Evolutionary conservation across 2,329 filamentous ascomycete species (phyloP), one percentile per base, ranked within the genome.

Genomic region (Colletotrichum lindemuthianum): DNA sequence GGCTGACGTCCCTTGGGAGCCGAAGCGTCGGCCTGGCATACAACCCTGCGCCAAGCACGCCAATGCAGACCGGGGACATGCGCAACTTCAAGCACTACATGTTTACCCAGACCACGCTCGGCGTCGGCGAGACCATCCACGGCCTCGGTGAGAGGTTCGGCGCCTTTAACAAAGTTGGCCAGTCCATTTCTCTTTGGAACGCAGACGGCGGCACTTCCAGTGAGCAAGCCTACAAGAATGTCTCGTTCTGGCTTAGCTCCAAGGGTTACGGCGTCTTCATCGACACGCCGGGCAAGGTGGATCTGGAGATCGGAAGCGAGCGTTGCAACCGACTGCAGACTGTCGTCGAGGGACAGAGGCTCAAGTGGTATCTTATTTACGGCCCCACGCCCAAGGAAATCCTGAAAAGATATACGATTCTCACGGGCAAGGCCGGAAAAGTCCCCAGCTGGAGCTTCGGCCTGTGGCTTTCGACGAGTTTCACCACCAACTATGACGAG

Each of bases 231-330:
- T 92, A 92, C 77, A 92, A 91, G 78, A 92, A 91, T 71, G 77
- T 91, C 2, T 85, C 87, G 0, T 90, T 91, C 74, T 91, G 87
- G 84, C 78, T 91, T 68, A 90, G 86, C 71, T 91, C 87, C 11
- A 82, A 85, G n/a, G 91, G 91, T 0, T 94, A 93, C 72, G 91
- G 91, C 16, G 81, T 93, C 37, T 93, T 93, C 72, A 86, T 93
- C 64, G 90, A 93, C 72, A 86, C 87, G 6, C 83, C 90, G 0
- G 90, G 90, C 24, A 85, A 84, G 49, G 86, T 93, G 6, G 90
- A 91, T 60, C 79, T 93, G 9, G 91, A 93, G 73, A 83, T 93
- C 63, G 90, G 91, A 3, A 92, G 88, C 68, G 91, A 93, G 77
- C 80, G 91, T n/a, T 88, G 86, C 65, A 89, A 85, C 45, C 82